Base-by-base conservation (phyloP, 345 rosid species). In the Gossypium longicalyx region DNA sequence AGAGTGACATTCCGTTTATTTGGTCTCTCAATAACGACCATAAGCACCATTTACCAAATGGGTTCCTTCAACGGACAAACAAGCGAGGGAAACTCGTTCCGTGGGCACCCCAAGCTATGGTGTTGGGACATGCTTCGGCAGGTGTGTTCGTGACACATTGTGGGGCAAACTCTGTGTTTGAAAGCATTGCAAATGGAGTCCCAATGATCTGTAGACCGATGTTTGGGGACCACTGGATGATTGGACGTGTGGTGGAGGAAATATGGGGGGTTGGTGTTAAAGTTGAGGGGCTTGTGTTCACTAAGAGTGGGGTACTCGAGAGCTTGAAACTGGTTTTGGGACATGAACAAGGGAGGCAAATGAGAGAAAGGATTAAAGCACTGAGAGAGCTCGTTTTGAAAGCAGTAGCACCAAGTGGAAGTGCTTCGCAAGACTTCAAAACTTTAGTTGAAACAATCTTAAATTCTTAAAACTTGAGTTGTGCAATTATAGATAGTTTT, bases 191-290 rank as follows among this genome's bases (percentile, higher is more conserved):
- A 0, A 81, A 84, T 11, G 87, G 80, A 17, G 89, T 91, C 17
- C 90, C 91, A 0, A 84, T 91, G 93, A 86, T 89, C 9, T 82
- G 90, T 74, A 79, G 88, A 52, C 89, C 94, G 0, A n/a, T 87
- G 61, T 86, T 85, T 4, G 91, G 80, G 0, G 97, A 89, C 56
- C 87, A 87, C 51, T 56, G 80, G 77, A 52, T 88, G 12, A 84
- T 81, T n/a, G 86, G 78, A 16, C 81, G 88, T 70, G 68, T 82
- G 15, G 84, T 84, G 3, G 90, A 87, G 80, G 88, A 74, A 34
- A 82, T 82, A n/a, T 84, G 89, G 94, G 80, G 81, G 53, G 77
- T 84, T 59, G 97, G 90, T 2, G 70, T 83, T 68, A 72, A 61
- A n/a, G 79, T 88, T 7, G 83, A 56, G 20, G 76, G 85, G 47